Percentiles rank a stretch among this genome's conserved stretches.
phyloP scores from a whole-genome alignment of 139 green algal genomes.

The Parachlorella kessleri region DNA sequence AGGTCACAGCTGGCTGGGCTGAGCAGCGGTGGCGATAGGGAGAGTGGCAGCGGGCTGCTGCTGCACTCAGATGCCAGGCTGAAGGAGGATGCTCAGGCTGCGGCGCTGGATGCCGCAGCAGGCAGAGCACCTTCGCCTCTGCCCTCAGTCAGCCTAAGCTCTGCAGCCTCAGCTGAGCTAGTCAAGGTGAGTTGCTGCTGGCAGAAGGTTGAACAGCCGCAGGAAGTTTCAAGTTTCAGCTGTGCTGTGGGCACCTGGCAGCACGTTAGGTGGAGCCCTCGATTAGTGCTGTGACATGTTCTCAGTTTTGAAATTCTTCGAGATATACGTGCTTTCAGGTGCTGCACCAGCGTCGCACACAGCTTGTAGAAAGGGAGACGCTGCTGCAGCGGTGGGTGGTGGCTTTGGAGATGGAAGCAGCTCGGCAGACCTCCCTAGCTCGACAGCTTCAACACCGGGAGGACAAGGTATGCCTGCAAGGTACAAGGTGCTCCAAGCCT shows the following conservation, averaged over 20 bases:
- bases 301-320: no score
- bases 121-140: constrained; percentile 21
- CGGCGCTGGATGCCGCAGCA: constrained; percentile 16
- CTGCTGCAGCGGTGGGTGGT: constrained; percentile 50
- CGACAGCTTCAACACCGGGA: constrained; percentile 18
- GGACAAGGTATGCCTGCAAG: constrained; percentile 28
- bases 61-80: constrained; percentile 27
- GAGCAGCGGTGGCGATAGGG: not conserved
- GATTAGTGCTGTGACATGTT: no score
- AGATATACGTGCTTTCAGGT: no score
- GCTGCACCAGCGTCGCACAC: constrained; percentile 32
- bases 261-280: no score
- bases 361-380: constrained; percentile 52
- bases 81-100: constrained; percentile 34
- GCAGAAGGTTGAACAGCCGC: no score
- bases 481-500: no score
- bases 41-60: constrained; percentile 1
- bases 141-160: constrained; percentile 7
- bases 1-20: constrained; percentile 33
- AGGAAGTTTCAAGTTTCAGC: no score
- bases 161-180: constrained; percentile 5
- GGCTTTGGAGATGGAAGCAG: constrained; percentile 41
- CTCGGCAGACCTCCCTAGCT: constrained; percentile 25
- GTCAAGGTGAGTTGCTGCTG: no score
- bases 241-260: no score